phyloP scores from a whole-genome alignment of 257 asterid genomes.

The Rubia yunnanensis region DNA sequence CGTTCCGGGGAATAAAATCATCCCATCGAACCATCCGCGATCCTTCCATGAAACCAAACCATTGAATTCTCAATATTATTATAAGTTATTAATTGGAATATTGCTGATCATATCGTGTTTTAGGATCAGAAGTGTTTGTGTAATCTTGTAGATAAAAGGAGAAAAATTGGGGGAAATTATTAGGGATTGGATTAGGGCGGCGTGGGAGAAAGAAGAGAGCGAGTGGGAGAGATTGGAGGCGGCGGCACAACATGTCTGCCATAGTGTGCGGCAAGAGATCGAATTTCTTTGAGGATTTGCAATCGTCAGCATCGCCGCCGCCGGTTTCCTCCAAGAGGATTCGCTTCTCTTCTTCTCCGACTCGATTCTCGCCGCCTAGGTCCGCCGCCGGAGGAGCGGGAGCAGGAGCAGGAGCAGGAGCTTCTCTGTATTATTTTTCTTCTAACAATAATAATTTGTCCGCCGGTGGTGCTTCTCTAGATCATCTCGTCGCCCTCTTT shows the following conservation, averaged over 20 bases:
- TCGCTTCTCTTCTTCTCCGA: conserved; percentile 74
- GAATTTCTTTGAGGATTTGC: conserved; percentile 87
- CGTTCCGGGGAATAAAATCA: conserved; percentile 5
- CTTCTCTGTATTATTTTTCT: conserved; percentile 2
- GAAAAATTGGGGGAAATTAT: neutral
- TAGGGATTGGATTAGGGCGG: neutral
- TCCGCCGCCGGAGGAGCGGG: conserved; percentile 17
- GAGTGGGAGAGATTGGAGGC: conserved; percentile 10
- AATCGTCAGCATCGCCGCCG: conserved; percentile 61
- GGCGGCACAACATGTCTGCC: conserved; percentile 91
- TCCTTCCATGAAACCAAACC: neutral
- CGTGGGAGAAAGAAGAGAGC: conserved; percentile 26
- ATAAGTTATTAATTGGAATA: neutral
- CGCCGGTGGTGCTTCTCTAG: conserved; percentile 29
- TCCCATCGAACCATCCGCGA: neutral
- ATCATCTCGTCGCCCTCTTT: conserved; percentile 55
- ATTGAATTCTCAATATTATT: neutral
- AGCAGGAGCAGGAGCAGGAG: conserved; percentile 10
- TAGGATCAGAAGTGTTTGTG: neutral
- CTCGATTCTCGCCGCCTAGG: conserved; percentile 55
- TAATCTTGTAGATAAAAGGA: neutral
- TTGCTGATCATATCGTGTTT: neutral
- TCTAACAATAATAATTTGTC: conserved; percentile 16
- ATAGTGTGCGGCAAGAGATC: conserved; percentile 98
- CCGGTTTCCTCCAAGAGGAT: conserved; percentile 72